Conservation (phyloP, 2,329 filamentous ascomycete genomes). For the Sclerotinia spermophila region DNA sequence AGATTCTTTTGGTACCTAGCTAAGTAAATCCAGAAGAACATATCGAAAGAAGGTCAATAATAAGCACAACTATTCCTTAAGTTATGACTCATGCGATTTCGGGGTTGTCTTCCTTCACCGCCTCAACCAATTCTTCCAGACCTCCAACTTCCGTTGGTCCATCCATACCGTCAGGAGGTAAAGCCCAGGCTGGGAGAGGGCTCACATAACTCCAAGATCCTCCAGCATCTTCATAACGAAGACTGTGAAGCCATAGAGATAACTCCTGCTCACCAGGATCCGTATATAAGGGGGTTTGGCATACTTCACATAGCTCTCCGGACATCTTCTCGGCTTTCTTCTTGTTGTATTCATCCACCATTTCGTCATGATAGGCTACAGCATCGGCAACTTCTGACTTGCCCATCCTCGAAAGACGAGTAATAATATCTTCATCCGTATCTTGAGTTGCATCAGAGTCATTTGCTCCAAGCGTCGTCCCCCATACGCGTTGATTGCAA, state of each 20-base stretch:
- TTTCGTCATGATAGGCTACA: slow-evolving; percentile 88
- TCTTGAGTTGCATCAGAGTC: slow-evolving; percentile 64
- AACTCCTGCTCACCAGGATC: slow-evolving; percentile 89
- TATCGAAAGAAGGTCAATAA: neutral
- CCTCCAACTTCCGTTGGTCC: slow-evolving; percentile 67
- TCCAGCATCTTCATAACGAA: slow-evolving; percentile 78
- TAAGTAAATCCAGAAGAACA: slow-evolving; percentile 8
- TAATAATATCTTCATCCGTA: slow-evolving; percentile 86
- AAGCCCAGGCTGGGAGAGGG: slow-evolving; percentile 77
- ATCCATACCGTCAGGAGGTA: slow-evolving; percentile 57
- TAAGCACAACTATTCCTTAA: neutral
- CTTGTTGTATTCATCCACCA: slow-evolving; percentile 87
- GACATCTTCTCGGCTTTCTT: slow-evolving; percentile 92
- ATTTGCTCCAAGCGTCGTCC: slow-evolving; percentile 66
- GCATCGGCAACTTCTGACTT: slow-evolving; percentile 90
- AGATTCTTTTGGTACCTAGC: neutral
- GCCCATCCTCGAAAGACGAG: slow-evolving; percentile 81
- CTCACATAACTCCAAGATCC: slow-evolving; percentile 88
- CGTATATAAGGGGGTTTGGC: slow-evolving; percentile 84
- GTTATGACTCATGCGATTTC: slow-evolving; percentile 31
- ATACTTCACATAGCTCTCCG: slow-evolving; percentile 74
- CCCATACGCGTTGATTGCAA: slow-evolving; percentile 90
- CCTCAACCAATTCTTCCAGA: slow-evolving; percentile 56
- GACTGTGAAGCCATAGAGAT: slow-evolving; percentile 88
- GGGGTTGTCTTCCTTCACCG: slow-evolving; percentile 39